phyloP scores from a whole-genome alignment of 768 basidiomycete species.

The Boletus subparvulus region DNA sequence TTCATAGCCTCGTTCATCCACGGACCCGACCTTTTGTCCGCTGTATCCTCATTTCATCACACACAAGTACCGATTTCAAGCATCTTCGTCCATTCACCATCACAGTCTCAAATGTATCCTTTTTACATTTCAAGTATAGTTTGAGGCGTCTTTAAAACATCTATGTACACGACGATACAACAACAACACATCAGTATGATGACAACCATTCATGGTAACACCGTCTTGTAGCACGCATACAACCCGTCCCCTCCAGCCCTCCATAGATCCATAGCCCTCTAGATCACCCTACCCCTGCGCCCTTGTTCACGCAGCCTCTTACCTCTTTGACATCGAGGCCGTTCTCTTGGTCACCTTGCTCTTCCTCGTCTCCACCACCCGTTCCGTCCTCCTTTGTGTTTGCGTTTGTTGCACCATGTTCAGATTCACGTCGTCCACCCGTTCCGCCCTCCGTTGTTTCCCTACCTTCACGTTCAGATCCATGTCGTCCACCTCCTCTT shows the following conservation, averaged over 20 bases:
- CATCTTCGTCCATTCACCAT: too few species aligned
- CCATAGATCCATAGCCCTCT: neutral
- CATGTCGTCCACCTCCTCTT: conserved; percentile 52
- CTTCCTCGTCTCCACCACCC: conserved; percentile 60
- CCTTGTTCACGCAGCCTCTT: conserved; percentile 15
- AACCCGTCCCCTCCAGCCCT: neutral
- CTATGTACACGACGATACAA: too few species aligned
- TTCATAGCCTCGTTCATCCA: too few species aligned
- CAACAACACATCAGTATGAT: too few species aligned
- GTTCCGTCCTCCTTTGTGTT: conserved; percentile 40
- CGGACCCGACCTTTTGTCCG: too few species aligned
- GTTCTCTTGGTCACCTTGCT: conserved; percentile 47
- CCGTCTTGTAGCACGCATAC: neutral
- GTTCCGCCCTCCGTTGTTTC: neutral
- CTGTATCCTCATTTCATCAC: too few species aligned
- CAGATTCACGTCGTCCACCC: neutral
- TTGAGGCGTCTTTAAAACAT: too few species aligned
- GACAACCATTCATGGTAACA: neutral
- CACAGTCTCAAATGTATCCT: too few species aligned
- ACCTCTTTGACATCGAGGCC: conserved; percentile 53
- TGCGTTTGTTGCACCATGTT: neutral
- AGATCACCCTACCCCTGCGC: neutral
- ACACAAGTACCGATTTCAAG: too few species aligned
- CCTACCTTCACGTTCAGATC: neutral
- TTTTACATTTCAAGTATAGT: too few species aligned